Conservation (phyloP, 116 monocot species). For the Cymodocea nodosa region DNA sequence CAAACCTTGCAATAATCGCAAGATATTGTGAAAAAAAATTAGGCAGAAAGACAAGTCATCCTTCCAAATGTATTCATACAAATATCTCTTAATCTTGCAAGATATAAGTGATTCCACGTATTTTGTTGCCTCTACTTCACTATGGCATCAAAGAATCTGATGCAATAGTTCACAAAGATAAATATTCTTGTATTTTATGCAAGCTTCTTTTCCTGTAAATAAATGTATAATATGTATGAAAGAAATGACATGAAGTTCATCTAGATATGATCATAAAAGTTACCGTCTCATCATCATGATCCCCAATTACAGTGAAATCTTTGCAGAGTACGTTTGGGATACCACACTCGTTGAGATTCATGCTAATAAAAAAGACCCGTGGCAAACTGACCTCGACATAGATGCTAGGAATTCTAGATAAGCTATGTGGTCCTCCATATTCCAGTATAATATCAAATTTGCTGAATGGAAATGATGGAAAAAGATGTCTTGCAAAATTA, state of each 20-base stretch:
- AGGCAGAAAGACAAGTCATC: too few species aligned
- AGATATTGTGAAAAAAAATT: too few species aligned
- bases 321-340: slow-evolving; percentile 32
- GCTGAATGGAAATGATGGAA: slow-evolving; percentile 47
- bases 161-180: too few species aligned
- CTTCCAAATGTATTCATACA: too few species aligned
- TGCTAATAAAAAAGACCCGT: slow-evolving; percentile 44
- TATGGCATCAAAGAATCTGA: too few species aligned
- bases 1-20: too few species aligned
- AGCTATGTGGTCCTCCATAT: slow-evolving; percentile 51
- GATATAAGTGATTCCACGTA: too few species aligned
- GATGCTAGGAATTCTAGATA: slow-evolving; percentile 37
- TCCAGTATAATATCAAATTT: slow-evolving; percentile 61
- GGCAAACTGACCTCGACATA: slow-evolving; percentile 23
- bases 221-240: not conserved
- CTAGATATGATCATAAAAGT: slow-evolving; percentile 8
- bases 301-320: slow-evolving; percentile 19
- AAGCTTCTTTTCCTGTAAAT: not conserved
- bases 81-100: too few species aligned
- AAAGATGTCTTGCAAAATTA: slow-evolving; percentile 35
- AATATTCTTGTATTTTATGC: too few species aligned
- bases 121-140: too few species aligned
- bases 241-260: not conserved
- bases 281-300: slow-evolving; percentile 29
- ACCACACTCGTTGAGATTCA: slow-evolving; percentile 27